Conservation (phyloP, 805 yeast genomes). For the Priceomyces haplophilus region DNA sequence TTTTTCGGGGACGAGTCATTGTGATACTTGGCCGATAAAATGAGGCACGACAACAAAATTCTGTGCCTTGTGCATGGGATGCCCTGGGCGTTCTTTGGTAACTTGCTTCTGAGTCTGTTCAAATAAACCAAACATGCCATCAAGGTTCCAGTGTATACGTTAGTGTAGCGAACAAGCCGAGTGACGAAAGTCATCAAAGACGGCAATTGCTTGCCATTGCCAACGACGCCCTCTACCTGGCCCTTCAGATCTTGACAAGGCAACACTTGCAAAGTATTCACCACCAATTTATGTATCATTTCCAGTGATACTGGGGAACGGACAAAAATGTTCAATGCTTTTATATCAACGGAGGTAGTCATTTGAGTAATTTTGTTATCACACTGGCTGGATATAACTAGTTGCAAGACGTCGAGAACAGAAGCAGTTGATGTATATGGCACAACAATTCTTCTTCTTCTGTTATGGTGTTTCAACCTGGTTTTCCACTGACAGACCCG, state of each 20-base stretch:
- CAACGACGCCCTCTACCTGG: constrained; percentile 15
- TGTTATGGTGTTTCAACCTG: background rate
- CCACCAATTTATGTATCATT: constrained; percentile 68
- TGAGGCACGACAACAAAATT: constrained; percentile 69
- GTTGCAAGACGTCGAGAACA: background rate
- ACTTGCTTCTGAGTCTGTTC: constrained; percentile 54
- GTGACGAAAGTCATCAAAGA: constrained; percentile 74
- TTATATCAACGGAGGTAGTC: constrained; percentile 23
- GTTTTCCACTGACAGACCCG: background rate
- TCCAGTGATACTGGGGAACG: constrained; percentile 70
- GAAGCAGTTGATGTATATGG: background rate
- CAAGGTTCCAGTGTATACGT: constrained; percentile 77
- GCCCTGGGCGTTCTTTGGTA: constrained; percentile 73
- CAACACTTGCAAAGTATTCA: constrained; percentile 61
- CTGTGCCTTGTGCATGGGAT: constrained; percentile 79
- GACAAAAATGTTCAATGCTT: constrained; percentile 59
- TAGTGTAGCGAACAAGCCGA: constrained; percentile 67
- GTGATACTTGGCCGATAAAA: constrained; percentile 69
- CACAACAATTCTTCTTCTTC: background rate
- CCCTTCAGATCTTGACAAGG: constrained; percentile 52
- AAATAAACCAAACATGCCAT: constrained; percentile 70
- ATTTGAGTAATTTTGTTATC: background rate
- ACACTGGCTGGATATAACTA: background rate
- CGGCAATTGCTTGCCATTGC: constrained; percentile 47
- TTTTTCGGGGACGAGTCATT: constrained; percentile 79